These are phyloP conservation scores for Ampelomyces quisqualis DNA, from an alignment of 2,329 filamentous ascomycete genomes.

Conservation along the genomic window DNA sequence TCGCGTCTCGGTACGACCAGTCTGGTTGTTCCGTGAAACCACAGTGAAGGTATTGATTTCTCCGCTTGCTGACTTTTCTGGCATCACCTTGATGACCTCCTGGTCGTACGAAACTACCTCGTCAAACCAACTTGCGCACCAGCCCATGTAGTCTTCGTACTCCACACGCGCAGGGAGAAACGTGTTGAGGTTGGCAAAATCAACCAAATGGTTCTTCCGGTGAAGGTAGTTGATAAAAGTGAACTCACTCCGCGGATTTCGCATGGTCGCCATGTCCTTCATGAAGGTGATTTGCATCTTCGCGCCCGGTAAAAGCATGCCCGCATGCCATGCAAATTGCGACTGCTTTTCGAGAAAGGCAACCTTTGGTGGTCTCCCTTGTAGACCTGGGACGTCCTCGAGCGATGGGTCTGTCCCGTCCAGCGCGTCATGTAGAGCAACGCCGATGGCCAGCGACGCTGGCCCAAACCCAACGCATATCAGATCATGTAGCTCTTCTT, in stretches of 20 bases:
- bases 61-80: conserved; percentile 54
- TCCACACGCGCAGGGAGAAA: conserved; percentile 84
- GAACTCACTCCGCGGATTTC: conserved; percentile 85
- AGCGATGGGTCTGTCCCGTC: conserved; percentile 44
- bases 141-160: conserved; percentile 93
- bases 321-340: conserved; percentile 87
- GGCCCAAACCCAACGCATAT: conserved; percentile 92
- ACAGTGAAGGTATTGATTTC: conserved; percentile 68
- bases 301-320: conserved; percentile 89
- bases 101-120: conserved; percentile 72
- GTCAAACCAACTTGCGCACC: conserved; percentile 81
- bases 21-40: conserved; percentile 61
- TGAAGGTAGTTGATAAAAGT: conserved; percentile 96
- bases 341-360: conserved; percentile 85
- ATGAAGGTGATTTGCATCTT: conserved; percentile 98
- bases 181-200: conserved; percentile 87
- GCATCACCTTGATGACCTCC: conserved; percentile 72
- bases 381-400: conserved; percentile 37
- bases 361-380: conserved; percentile 62
- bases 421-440: conserved; percentile 78
- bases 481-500: conserved; percentile 74
- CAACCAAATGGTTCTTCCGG: conserved; percentile 73
- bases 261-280: conserved; percentile 88
- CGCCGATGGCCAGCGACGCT: conserved; percentile 83
- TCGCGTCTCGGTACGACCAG: conserved; percentile 56